Evolutionary conservation across 2,329 filamentous ascomycete genomes (phyloP), one percentile per base, ranked within the genome.

Genomic region (Tolypocladium nubicola): DNA sequence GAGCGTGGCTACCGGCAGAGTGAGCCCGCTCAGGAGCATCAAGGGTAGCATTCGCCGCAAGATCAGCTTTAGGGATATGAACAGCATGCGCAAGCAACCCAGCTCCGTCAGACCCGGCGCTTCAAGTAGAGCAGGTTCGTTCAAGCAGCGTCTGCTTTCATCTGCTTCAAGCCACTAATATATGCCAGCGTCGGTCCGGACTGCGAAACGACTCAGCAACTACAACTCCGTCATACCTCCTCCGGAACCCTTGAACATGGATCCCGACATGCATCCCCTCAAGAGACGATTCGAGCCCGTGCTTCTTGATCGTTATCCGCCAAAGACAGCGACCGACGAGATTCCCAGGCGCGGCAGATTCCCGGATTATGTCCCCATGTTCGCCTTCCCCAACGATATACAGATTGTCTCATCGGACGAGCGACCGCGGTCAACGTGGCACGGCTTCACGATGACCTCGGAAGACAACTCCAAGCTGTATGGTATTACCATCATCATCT

Each of bases 331-430:
- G 68, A 79, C 85, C 26, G 91, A 96, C 58, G 92, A 97, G 64
- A 73, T 88, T 55, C 84, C 89, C 64, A 82, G 88, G 66, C 82
- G 94, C 67, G 91, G 90, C 56, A 86, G 83, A 58, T 97, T 99
- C 68, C 94, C 94, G 1, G 94, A 99, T 69, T 99, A 97, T 67
- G 90, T 99, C 21, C 94, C 94, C 57, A 97, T 99, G 94, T 99
- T 99, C 72, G 92, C 94, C 56, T 99, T 97, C 66, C 94, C 94
- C 52, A 97, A 97, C 72, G 94, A 99, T 71, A 94, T 99, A 65
- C 91, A 91, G 61, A 94, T 99, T 55, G 90, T 97, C 11, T 97
- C 94, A 1, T 92, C 92, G 1, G 94, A 99, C 67, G 90, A 96
- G 69, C 83, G 92, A 60, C 94, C 94, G 1, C 82, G 91, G 60